Base-by-base conservation (phyloP, 306 rosid genomes). In the Parietaria judaica region DNA sequence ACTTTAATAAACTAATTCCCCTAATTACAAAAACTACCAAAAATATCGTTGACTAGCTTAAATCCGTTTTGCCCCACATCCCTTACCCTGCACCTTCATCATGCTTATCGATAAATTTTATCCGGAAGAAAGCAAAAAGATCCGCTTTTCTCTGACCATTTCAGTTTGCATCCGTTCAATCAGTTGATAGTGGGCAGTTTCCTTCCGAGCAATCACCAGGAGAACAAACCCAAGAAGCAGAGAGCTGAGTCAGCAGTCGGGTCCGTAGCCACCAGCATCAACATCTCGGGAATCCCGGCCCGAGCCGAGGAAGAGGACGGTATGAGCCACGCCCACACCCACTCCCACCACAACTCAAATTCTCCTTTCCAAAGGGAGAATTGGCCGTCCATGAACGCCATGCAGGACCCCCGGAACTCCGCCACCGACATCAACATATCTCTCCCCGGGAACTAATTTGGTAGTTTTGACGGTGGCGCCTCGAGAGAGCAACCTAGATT, bases 101-200 rank as follows among this genome's bases (percentile, higher is more conserved):
- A n/a, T n/a, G n/a, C n/a, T n/a, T 23, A 23, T 23, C 31, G 31
- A 23, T 23, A 0, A 23, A 23, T 23, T 23, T 23, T 23, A 0
- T 23, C 31, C 31, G 31, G 31, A 23, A 23, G 31, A 23, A 23
- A 23, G 31, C 31, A 23, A 23, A 23, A 23, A 23, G 31, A 23
- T 23, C 31, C 31, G 31, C 31, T 23, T 57, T 57, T 6, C 34
- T n/a, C 48, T 57, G 11, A 38, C 45, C 8, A 3, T 66, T 46
- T 14, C 7, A 66, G 14, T 56, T 38, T 65, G 31, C 31, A 23
- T 41, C 45, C 45, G 9, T 41, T 41, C 45, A 41, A 8, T 71
- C 73, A 86, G 96, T 87, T 88, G 72, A 89, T 88, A 60, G 90
- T 88, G 15, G 96, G 90, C 60, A 88, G 96, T 79, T 88, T 88